phyloP scores from a whole-genome alignment of 768 basidiomycete species.

The Psilocybe cyanescens region DNA sequence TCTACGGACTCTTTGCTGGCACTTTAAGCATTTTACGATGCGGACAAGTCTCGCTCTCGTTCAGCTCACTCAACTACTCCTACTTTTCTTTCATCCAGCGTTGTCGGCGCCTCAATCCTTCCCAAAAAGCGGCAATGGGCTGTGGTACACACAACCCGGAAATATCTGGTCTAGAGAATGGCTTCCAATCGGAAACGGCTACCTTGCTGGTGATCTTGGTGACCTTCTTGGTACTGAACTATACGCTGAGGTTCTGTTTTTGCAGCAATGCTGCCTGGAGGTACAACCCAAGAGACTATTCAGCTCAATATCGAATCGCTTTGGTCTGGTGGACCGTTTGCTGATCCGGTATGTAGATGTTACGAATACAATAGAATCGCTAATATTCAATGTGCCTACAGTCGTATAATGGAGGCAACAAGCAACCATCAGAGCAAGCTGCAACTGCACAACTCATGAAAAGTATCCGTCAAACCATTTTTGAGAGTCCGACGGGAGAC shows the following conservation, averaged over 20 bases:
- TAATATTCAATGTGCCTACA: slow-evolving; percentile 19
- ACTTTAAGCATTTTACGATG: slow-evolving; percentile 11
- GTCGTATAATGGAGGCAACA: slow-evolving; percentile 77
- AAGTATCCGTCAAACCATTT: slow-evolving; percentile 57
- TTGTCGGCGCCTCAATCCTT: slow-evolving; percentile 42
- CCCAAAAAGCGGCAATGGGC: slow-evolving; percentile 72
- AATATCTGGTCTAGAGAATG: slow-evolving; percentile 59
- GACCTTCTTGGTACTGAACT: background rate
- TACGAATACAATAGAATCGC: background rate
- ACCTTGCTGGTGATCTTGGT: slow-evolving; percentile 54
- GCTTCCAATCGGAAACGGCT: slow-evolving; percentile 78
- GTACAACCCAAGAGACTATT: slow-evolving; percentile 58
- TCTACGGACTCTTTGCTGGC: background rate
- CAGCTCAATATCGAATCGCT: slow-evolving; percentile 79
- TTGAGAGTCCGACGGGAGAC: slow-evolving; percentile 59
- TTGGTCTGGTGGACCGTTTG: slow-evolving; percentile 77
- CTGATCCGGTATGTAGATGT: slow-evolving; percentile 53
- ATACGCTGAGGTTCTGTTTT: background rate
- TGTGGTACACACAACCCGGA: slow-evolving; percentile 68
- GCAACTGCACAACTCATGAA: slow-evolving; percentile 54
- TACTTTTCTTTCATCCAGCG: slow-evolving; percentile 6
- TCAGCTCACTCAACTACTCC: slow-evolving; percentile 14
- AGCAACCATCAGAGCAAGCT: slow-evolving; percentile 44
- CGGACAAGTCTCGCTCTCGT: slow-evolving; percentile 10
- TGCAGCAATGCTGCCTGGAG: slow-evolving; percentile 69